Evolutionary conservation across 495 filamentous ascomycete genomes (phyloP).

Genomic region (Peziza echinospora): DNA sequence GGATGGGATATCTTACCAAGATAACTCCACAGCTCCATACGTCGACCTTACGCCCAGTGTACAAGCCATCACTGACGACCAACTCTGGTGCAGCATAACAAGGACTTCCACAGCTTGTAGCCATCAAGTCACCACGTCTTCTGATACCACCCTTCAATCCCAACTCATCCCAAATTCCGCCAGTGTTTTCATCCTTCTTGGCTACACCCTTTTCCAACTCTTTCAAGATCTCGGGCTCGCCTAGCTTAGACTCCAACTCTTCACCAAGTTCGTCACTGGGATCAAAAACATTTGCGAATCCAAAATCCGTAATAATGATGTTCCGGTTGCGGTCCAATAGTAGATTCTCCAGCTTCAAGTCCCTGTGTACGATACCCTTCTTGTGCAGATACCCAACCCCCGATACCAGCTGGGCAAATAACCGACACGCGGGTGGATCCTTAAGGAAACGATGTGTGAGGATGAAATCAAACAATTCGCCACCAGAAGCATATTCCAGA

Average conservation of each 20-base stretch:
- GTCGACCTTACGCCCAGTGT: slow-evolving; percentile 93
- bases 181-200: slow-evolving; percentile 15
- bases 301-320: slow-evolving; percentile 99
- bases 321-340: slow-evolving; percentile 90
- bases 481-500: slow-evolving; percentile 91
- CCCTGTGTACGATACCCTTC: slow-evolving; percentile 95
- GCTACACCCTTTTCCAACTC: slow-evolving; percentile 20
- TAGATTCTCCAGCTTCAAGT: slow-evolving; percentile 92
- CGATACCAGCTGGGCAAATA: slow-evolving; percentile 92
- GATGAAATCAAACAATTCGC: slow-evolving; percentile 96
- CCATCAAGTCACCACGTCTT: slow-evolving; percentile 54
- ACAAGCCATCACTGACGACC: slow-evolving; percentile 90
- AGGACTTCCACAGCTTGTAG: slow-evolving; percentile 63
- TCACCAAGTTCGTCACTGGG: slow-evolving; percentile 68
- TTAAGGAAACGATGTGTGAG: slow-evolving; percentile 90
- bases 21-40: slow-evolving; percentile 99
- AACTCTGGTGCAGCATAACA: slow-evolving; percentile 96
- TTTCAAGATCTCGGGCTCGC: slow-evolving; percentile 22
- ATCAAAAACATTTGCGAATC: slow-evolving; percentile 95
- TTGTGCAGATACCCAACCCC: slow-evolving; percentile 97
- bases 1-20: slow-evolving; percentile 41
- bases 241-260: slow-evolving; percentile 71
- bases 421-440: slow-evolving; percentile 65
- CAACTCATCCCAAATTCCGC: slow-evolving; percentile 13
- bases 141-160: slow-evolving; percentile 12